Evolutionary conservation across 257 asterid genomes (phyloP), one percentile per base, ranked within the genome.

Genomic region (Scutellaria baicalensis): DNA sequence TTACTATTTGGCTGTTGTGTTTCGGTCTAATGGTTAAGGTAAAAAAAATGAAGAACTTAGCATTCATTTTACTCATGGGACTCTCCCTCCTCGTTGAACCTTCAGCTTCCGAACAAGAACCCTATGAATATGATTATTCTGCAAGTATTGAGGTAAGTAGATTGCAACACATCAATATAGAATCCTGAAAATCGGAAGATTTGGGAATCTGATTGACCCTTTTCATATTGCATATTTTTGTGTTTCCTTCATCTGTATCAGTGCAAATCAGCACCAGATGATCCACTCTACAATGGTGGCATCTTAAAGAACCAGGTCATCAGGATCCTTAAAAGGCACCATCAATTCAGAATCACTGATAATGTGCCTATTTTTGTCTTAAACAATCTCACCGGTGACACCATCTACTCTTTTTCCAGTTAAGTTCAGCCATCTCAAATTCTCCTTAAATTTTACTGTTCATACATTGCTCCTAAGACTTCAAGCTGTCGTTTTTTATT

Each of bases 231-330:
- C 50, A 14, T 27, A 16, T 17, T 7, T 17, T 39, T 13, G 42
- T 52, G 42, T 64, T 77, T 66, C 9, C 57, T 52, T 58, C 13
- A 16, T 62, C 11, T 70, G 64, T 12, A 33, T 23, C 61, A 88
- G 92, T 88, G 95, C 78, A 81, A 80, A 75, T 39, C 79, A 50
- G 54, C 54, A 20, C 92, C 88, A 1, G 89, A 80, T 67, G 76
- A 61, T 14, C 87, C 90, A 54, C 84, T 88, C 72, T 85, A 88
- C 75, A 71, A 75, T 8, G 95, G 89, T 33, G 95, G 92, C 14
- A 84, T 85, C 47, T 68, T 88, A 44, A 73, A 67, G 68, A 74
- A 78, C 31, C 76, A 48, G 17, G 21, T 64, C 47, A 43, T 55
- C 13, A 39, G 66, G 39, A 36, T 18, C 45, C 45, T 5, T 47